These are phyloP conservation scores for Yamadazyma aaseri DNA, from an alignment of 1,139 yeast species.

Conservation along the genomic window DNA sequence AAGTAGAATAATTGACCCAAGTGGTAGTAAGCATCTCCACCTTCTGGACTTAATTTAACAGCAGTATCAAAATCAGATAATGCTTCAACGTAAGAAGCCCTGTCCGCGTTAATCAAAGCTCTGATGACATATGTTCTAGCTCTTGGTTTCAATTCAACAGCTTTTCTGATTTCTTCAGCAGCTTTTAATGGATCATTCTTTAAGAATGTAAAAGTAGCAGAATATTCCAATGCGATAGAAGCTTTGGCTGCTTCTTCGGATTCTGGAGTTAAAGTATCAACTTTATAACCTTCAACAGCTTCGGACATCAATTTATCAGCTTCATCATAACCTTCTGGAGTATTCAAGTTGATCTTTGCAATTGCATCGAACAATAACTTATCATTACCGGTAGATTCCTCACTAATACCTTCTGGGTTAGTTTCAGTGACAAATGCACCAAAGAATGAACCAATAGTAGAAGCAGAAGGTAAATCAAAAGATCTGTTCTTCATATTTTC, in stretches of 20 bases:
- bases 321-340: constrained; percentile 68
- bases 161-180: constrained; percentile 55
- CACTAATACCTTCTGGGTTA: constrained; percentile 51
- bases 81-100: constrained; percentile 60
- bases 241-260: constrained; percentile 52
- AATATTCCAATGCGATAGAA: constrained; percentile 73
- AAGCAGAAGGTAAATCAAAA: constrained; percentile 75
- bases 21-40: constrained; percentile 88
- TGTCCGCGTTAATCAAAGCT: constrained; percentile 84
- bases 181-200: constrained; percentile 71
- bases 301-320: constrained; percentile 70
- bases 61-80: constrained; percentile 74
- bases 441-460: constrained; percentile 82
- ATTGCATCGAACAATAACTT: constrained; percentile 69
- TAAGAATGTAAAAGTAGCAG: constrained; percentile 81
- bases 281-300: constrained; percentile 59
- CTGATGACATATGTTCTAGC: constrained; percentile 80
- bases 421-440: constrained; percentile 60
- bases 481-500: constrained; percentile 52
- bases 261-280: constrained; percentile 32
- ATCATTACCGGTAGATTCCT: constrained; percentile 52
- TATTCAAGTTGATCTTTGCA: constrained; percentile 58
- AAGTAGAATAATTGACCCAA: constrained; percentile 90
- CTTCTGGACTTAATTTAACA: constrained; percentile 61
- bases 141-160: constrained; percentile 71